Evolutionary conservation across 2,329 filamentous ascomycete genomes (phyloP).

Genomic region (Amesomyces nigricolor): DNA sequence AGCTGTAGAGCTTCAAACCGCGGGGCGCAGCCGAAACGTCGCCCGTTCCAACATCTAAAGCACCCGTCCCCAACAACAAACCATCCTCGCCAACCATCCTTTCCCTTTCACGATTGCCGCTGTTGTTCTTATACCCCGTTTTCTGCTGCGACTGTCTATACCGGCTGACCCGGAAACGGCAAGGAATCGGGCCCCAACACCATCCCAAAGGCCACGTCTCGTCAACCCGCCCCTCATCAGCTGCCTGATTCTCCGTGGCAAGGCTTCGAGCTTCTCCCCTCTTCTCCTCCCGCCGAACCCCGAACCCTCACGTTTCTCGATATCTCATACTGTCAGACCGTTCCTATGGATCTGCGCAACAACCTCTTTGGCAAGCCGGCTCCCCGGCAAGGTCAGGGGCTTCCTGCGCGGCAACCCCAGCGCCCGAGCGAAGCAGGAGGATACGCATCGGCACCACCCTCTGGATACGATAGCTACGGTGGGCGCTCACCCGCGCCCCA

Average conservation of each 20-base stretch:
- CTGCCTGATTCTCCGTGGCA: too few species aligned
- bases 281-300: neutral
- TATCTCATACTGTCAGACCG: neutral
- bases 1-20: neutral
- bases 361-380: conserved; percentile 40
- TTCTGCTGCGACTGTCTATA: neutral
- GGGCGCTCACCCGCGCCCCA: conserved; percentile 17
- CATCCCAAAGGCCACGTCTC: conserved; percentile 4
- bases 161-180: neutral
- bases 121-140: neutral
- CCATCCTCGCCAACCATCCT: neutral
- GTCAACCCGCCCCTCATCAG: too few species aligned
- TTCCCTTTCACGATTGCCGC: neutral
- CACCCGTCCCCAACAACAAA: neutral
- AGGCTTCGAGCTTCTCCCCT: neutral
- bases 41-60: conserved; percentile 3
- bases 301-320: neutral
- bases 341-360: conserved; percentile 37
- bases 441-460: conserved; percentile 13
- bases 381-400: conserved; percentile 31
- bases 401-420: conserved; percentile 28
- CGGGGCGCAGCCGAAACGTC: conserved; percentile 7
- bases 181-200: neutral
- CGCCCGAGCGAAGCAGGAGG: conserved; percentile 16
- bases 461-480: conserved; percentile 22